Evolutionary conservation across 176 grass and related monocot genomes (phyloP).

Genomic region (Otatea glauca): DNA sequence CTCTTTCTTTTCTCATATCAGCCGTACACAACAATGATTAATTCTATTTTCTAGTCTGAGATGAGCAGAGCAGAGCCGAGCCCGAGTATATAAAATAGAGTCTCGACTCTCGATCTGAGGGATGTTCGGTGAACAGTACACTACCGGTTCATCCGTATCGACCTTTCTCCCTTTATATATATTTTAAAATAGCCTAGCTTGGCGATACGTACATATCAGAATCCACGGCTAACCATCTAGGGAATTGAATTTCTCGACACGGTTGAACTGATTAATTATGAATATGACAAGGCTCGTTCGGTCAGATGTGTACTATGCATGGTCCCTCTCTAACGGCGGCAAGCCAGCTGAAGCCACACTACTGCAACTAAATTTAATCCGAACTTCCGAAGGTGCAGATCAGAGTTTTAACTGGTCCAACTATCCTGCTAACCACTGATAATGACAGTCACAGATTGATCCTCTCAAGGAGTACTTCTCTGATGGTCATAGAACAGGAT

Average conservation of each 20-base stretch:
- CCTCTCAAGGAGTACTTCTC: not conserved
- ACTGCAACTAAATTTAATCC: not conserved
- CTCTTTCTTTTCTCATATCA: too few relatives aligned
- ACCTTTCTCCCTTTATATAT: not conserved
- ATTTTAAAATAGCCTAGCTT: not conserved
- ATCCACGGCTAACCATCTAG: conserved; percentile 18
- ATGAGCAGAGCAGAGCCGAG: too few relatives aligned
- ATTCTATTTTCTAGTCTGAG: too few relatives aligned
- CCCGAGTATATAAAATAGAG: too few relatives aligned
- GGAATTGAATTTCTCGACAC: conserved; percentile 27
- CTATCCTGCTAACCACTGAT: not conserved
- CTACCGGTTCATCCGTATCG: not conserved
- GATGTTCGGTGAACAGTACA: conserved; percentile 18
- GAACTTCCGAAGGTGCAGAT: not conserved
- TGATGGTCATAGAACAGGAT: too few relatives aligned
- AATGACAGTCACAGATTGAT: not conserved
- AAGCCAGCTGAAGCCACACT: not conserved
- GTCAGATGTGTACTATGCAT: not conserved
- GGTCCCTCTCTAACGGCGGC: not conserved
- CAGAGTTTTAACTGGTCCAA: not conserved
- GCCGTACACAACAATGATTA: too few relatives aligned
- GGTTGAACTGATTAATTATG: conserved; percentile 3
- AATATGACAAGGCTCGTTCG: conserved; percentile 10
- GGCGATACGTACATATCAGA: not conserved
- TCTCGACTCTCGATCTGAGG: too few relatives aligned